Conservation (phyloP, 306 rosid genomes). For the Pachyrhizus erosus region DNA sequence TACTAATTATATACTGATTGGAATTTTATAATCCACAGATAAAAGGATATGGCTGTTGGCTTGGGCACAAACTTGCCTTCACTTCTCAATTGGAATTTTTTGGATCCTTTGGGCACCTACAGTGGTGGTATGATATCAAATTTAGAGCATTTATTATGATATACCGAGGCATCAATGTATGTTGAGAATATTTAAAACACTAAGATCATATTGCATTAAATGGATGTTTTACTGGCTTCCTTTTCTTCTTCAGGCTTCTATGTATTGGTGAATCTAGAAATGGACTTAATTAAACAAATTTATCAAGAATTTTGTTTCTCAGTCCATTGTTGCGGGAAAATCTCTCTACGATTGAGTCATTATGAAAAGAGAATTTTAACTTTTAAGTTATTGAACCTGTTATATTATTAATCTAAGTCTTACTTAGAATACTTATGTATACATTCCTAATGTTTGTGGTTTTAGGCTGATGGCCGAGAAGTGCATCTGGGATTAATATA, state of each 20-base stretch:
- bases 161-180: conserved; percentile 10
- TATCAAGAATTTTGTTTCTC: conserved; percentile 7
- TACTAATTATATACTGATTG: conserved; percentile 38
- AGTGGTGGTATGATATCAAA: conserved; percentile 79
- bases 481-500: conserved; percentile 84
- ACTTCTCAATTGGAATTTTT: conserved; percentile 77
- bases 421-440: not conserved
- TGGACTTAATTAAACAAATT: conserved; percentile 20
- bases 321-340: conserved; percentile 24
- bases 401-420: conserved; percentile 13
- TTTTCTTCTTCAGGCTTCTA: conserved; percentile 33
- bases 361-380: conserved; percentile 16
- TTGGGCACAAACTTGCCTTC: conserved; percentile 91
- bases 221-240: conserved; percentile 6
- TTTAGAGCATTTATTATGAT: conserved; percentile 21
- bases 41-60: conserved; percentile 92
- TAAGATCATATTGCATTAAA: conserved; percentile 16
- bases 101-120: conserved; percentile 99
- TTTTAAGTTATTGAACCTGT: conserved; percentile 22
- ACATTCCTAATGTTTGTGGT: conserved; percentile 34
- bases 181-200: conserved; percentile 24
- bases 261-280: conserved; percentile 32
- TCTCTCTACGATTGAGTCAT: not conserved
- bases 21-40: conserved; percentile 67
- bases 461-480: conserved; percentile 96